A percentile compares a stretch with the other conserved stretches of the same genome.
phyloP scores from a whole-genome alignment of 2,329 filamentous ascomycete species.

The Knoxdaviesia proteae region DNA sequence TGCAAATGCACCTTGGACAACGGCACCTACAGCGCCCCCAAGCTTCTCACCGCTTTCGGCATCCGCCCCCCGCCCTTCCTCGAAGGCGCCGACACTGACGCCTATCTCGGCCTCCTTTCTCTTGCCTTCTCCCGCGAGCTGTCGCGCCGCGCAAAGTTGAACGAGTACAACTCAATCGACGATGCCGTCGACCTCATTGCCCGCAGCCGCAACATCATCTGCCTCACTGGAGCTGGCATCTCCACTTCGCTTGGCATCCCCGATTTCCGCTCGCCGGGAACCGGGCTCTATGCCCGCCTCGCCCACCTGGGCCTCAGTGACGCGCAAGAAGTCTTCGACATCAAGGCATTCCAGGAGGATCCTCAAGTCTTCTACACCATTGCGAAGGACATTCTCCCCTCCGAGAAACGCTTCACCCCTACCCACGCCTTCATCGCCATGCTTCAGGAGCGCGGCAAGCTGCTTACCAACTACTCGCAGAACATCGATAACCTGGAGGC shows the following conservation, averaged over 20 bases:
- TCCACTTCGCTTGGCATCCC: slow-evolving; percentile 93
- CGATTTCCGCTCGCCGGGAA: slow-evolving; percentile 87
- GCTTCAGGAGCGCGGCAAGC: slow-evolving; percentile 68
- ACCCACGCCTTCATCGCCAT: slow-evolving; percentile 88
- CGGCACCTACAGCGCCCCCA: slow-evolving; percentile 54
- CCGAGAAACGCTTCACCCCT: slow-evolving; percentile 61
- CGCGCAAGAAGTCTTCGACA: slow-evolving; percentile 91
- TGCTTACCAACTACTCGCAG: slow-evolving; percentile 93
- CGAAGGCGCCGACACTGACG: slow-evolving; percentile 43
- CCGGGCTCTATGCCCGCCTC: slow-evolving; percentile 74
- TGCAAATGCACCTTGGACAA: slow-evolving; percentile 49
- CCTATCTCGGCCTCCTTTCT: slow-evolving; percentile 54
- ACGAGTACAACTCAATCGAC: slow-evolving; percentile 64
- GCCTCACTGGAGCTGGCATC: slow-evolving; percentile 89
- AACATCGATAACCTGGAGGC: slow-evolving; percentile 96
- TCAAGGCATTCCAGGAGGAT: slow-evolving; percentile 66
- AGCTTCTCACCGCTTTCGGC: slow-evolving; percentile 70
- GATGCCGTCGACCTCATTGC: slow-evolving; percentile 65
- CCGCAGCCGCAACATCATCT: slow-evolving; percentile 63
- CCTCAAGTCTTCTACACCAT: slow-evolving; percentile 81
- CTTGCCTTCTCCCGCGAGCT: slow-evolving; percentile 64
- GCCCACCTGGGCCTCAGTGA: slow-evolving; percentile 58
- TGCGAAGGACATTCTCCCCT: slow-evolving; percentile 75
- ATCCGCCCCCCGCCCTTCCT: slow-evolving; percentile 55
- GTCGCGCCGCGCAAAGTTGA: slow-evolving; percentile 59